Conservation (phyloP, 2,329 filamentous ascomycete genomes). For the Eurotiales sp. region DNA sequence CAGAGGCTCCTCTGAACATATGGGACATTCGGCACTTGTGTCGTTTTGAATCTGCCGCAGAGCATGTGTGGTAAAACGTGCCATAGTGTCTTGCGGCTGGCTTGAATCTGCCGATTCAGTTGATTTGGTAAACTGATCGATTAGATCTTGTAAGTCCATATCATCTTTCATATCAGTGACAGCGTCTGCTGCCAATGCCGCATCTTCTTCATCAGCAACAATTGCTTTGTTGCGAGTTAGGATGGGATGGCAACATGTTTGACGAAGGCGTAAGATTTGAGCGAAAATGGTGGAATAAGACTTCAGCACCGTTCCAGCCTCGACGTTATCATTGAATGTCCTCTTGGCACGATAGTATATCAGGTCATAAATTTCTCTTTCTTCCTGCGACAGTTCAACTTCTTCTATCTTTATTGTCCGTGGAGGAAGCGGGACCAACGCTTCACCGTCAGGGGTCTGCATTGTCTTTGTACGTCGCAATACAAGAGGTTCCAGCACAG, state of each 20-base stretch:
- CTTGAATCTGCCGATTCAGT: conserved; percentile 54
- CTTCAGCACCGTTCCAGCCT: conserved; percentile 89
- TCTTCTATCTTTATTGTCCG: conserved; percentile 82
- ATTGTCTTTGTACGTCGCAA: conserved; percentile 95
- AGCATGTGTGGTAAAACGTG: conserved; percentile 79
- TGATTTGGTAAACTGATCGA: conserved; percentile 74
- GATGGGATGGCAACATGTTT: conserved; percentile 90
- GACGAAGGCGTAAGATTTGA: conserved; percentile 86
- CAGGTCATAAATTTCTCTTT: conserved; percentile 88
- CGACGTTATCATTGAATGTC: conserved; percentile 80
- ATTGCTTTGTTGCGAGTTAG: conserved; percentile 81
- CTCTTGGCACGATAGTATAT: conserved; percentile 80
- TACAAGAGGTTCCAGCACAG: conserved; percentile 91
- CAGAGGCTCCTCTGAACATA: conserved; percentile 96
- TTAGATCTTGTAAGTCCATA: conserved; percentile 87
- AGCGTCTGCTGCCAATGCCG: conserved; percentile 71
- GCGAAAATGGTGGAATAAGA: conserved; percentile 97
- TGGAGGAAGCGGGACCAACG: conserved; percentile 75
- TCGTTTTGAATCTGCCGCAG: conserved; percentile 89
- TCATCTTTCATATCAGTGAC: conserved; percentile 83
- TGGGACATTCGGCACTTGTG: conserved; percentile 82
- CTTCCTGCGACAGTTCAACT: conserved; percentile 77
- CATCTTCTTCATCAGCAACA: conserved; percentile 83
- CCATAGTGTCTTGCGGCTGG: conserved; percentile 54
- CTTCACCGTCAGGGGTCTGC: conserved; percentile 84